Evolutionary conservation across 2,329 filamentous ascomycete species (phyloP).

Genomic region (Aureobasidium sp.): DNA sequence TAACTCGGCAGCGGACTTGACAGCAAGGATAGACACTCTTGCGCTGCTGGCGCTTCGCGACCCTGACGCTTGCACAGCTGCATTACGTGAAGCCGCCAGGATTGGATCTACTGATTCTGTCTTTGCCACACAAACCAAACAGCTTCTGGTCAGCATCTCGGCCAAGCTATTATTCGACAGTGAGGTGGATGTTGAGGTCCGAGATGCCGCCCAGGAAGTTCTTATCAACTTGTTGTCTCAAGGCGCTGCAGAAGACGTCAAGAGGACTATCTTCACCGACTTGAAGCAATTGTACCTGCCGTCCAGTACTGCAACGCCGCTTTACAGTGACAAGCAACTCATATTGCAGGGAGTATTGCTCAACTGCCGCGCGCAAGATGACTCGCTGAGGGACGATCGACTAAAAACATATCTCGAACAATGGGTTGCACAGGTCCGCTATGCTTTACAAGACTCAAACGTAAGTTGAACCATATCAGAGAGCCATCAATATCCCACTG

Average conservation of each 20-base stretch:
- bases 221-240: background rate
- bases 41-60: background rate
- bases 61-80: conserved; percentile 6
- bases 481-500: background rate
- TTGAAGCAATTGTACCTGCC: background rate
- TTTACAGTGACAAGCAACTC: background rate
- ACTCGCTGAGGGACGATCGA: background rate
- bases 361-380: background rate
- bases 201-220: conserved; percentile 9
- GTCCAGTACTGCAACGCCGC: background rate
- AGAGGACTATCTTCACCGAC: background rate
- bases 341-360: conserved; percentile 6
- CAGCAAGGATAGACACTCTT: background rate
- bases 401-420: background rate
- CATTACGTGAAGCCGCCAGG: background rate
- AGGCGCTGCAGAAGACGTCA: background rate
- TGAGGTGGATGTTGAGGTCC: conserved; percentile 5
- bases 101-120: background rate
- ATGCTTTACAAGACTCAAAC: conserved; percentile 16
- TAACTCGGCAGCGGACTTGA: background rate
- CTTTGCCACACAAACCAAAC: background rate
- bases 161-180: background rate
- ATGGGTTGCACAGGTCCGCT: background rate
- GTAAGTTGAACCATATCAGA: background rate
- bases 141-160: background rate